Evolutionary conservation across 768 basidiomycete species (phyloP).

Genomic region (Thelephora aurantiotincta): DNA sequence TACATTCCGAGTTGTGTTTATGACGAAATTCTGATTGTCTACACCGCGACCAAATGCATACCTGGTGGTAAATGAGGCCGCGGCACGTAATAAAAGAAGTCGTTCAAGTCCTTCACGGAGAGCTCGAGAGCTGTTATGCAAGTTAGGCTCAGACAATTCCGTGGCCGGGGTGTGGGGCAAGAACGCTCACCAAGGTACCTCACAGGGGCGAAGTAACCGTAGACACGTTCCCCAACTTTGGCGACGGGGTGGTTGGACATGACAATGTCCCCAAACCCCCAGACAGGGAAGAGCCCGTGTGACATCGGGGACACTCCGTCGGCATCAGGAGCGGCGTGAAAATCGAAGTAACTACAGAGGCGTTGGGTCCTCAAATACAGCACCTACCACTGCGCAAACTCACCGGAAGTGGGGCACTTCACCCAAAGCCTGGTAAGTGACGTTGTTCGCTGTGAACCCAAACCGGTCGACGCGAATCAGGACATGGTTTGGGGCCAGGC

Average conservation of each 20-base stretch:
- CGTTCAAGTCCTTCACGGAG: constrained; percentile 35
- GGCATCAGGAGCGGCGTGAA: constrained; percentile 33
- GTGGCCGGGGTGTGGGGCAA: too few species aligned
- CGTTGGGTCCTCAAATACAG: not conserved
- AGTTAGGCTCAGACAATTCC: too few species aligned
- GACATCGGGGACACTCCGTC: constrained; percentile 27
- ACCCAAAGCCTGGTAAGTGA: constrained; percentile 51
- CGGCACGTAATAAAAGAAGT: constrained; percentile 39
- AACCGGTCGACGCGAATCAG: constrained; percentile 49
- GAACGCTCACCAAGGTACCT: constrained; percentile 26
- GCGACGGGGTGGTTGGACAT: constrained; percentile 35
- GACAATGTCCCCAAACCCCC: constrained; percentile 53
- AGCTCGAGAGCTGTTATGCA: constrained; percentile 24
- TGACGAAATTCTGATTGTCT: not conserved
- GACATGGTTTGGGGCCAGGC: constrained; percentile 30
- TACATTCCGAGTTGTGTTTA: constrained; percentile 6
- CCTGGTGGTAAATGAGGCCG: constrained; percentile 50
- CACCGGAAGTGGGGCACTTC: constrained; percentile 27
- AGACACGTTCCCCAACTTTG: constrained; percentile 40
- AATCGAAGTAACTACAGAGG: constrained; percentile 49
- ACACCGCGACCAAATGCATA: constrained; percentile 11
- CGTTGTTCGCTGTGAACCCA: constrained; percentile 59
- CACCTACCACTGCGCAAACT: constrained; percentile 1
- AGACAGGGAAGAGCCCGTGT: constrained; percentile 55
- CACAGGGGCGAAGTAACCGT: constrained; percentile 47